Evolutionary conservation across 1,284 basidiomycete species (phyloP).

Genomic region (Microbotryomycetes sp.): DNA sequence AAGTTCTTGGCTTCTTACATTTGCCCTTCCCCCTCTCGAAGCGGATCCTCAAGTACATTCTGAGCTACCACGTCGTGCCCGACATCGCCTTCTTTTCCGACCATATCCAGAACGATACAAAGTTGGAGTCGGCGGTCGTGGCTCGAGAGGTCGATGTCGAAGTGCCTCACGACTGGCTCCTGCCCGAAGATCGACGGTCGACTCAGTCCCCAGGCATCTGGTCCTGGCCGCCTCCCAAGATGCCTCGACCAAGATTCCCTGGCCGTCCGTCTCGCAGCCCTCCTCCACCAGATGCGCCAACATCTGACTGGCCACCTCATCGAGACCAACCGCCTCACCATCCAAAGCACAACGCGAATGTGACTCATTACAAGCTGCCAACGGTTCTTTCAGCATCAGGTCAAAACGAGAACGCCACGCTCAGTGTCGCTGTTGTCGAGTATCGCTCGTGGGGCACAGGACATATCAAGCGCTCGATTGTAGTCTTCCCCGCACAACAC

Average conservation of each 20-base stretch:
- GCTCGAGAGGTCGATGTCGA: constrained; percentile 9
- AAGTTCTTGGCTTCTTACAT: constrained; percentile 34
- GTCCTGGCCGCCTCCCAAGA: background rate
- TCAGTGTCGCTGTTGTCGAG: constrained; percentile 33
- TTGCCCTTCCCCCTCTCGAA: constrained; percentile 35
- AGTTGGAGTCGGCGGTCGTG: background rate
- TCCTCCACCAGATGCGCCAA: constrained; percentile 9
- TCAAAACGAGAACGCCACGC: constrained; percentile 31
- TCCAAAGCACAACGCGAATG: constrained; percentile 21
- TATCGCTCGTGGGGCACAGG: constrained; percentile 33
- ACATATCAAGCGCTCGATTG: constrained; percentile 23
- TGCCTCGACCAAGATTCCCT: background rate
- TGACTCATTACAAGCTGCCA: constrained; percentile 34
- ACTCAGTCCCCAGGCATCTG: background rate
- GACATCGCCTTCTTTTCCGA: constrained; percentile 36
- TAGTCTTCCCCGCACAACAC: constrained; percentile 19
- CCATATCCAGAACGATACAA: constrained; percentile 31
- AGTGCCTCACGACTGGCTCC: constrained; percentile 11
- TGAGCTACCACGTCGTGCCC: constrained; percentile 36
- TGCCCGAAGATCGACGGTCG: background rate
- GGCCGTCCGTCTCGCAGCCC: background rate
- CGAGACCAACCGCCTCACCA: background rate
- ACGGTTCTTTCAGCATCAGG: constrained; percentile 32
- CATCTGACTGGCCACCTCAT: constrained; percentile 5
- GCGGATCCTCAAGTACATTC: constrained; percentile 33